Base-by-base conservation (phyloP, 768 basidiomycete genomes). In the Collybia sordida region DNA sequence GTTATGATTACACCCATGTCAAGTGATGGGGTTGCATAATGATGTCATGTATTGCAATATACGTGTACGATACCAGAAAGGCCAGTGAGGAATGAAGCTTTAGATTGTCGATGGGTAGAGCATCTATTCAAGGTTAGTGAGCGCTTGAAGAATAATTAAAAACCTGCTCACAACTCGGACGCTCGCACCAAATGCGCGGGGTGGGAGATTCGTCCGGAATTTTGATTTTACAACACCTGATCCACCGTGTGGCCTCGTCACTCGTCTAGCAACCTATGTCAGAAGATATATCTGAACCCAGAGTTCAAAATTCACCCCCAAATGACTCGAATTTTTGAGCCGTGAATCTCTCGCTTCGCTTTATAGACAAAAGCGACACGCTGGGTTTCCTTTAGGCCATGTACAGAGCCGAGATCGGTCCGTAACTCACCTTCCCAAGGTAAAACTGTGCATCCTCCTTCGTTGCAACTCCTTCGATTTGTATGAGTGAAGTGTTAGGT, bases 361-460 rank as follows among this genome's bases (percentile, higher is more conserved):
- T 88, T 90, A 86, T 99, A 99, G 60, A 99, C 94, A 73, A 88
- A 99, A 52, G 97, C 97, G 56, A 99, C 82, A 61, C 96, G 90
- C 94, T 97, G 61, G 19, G 36, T 35, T 21, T 39, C 40, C 25
- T 17, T 43, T 2, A 52, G 43, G 18, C 17, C 18, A 42, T 18
- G 5, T 11, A 42, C 25, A 11, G 15, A 31, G n/a, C 31, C 3
- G 9, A 31, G 11, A 31, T 3, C 9, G 9, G 9, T 7, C 14
- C 31, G 40, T 21, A 21, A 64, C 82, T 61, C 60, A 97, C 93
- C 89, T 99, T 99, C 67, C 97, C 97, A 55, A 98, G 85, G 82
- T 99, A 99, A 74, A 94, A 96, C 69, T 93, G 88, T 35, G 95
- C 92, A 66, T 96, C 94, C 76, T 96, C 84, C 74, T 94, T 91